Conservation (phyloP, 371 early-diverging fungal species). For the Apophysomyces elegans region DNA sequence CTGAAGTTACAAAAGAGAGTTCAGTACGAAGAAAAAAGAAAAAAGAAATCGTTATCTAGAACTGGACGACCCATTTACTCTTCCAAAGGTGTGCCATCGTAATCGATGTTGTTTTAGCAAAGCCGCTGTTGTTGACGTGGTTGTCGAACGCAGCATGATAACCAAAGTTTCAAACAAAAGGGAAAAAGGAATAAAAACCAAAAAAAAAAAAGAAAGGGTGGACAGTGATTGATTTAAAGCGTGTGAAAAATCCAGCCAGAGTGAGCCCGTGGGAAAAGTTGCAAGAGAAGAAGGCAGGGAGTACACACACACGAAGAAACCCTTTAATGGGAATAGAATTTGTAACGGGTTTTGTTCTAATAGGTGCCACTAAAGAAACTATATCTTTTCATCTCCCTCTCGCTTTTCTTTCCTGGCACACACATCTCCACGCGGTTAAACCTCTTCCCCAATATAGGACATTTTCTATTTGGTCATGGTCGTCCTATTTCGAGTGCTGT, state of each 20-base stretch:
- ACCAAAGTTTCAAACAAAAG: neutral
- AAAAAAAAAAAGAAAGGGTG: neutral
- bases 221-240: neutral
- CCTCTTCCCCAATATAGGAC: neutral
- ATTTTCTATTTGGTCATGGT: neutral
- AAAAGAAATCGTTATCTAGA: neutral
- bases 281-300: neutral
- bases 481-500: neutral
- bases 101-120: neutral
- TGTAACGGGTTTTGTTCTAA: no score
- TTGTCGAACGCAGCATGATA: neutral
- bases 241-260: conserved; percentile 5
- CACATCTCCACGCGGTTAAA: no score
- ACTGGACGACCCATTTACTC: neutral
- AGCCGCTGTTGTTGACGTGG: neutral
- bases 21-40: neutral
- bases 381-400: no score
- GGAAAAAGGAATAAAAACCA: no score
- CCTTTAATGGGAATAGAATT: no score
- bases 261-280: neutral
- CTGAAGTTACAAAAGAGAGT: neutral
- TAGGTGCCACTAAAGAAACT: no score
- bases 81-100: neutral
- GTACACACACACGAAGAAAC: no score
- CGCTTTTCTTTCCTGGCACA: no score